These are phyloP conservation scores for Blastobotrys buckinghamii DNA, from an alignment of 1,139 yeast genomes.

Conservation along the genomic window DNA sequence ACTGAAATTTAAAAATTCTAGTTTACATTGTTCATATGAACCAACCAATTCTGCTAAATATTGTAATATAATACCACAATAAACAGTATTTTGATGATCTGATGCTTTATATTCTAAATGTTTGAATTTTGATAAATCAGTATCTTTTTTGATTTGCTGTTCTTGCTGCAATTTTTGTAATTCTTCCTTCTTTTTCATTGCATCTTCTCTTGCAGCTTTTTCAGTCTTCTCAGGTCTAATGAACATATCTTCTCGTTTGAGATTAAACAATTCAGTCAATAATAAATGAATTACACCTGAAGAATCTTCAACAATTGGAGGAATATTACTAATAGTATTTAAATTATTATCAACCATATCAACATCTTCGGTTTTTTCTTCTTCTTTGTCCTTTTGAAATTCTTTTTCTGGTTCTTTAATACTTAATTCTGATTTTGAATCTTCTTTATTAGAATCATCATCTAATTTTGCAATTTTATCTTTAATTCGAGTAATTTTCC, in stretches of 20 bases:
- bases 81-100: constrained; percentile 49
- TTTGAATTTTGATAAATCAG: neutral
- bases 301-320: constrained; percentile 29
- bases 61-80: constrained; percentile 64
- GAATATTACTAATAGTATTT: constrained; percentile 7
- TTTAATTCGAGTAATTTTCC: constrained; percentile 2
- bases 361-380: constrained; percentile 13
- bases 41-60: constrained; percentile 64
- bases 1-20: constrained; percentile 75
- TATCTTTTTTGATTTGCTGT: neutral
- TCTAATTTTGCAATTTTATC: neutral
- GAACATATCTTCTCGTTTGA: constrained; percentile 29
- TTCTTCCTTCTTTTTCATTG: constrained; percentile 14
- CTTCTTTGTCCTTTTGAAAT: constrained; percentile 10
- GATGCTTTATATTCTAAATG: constrained; percentile 22
- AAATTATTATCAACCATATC: constrained; percentile 1
- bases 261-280: constrained; percentile 56
- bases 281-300: constrained; percentile 61
- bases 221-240: constrained; percentile 22
- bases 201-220: constrained; percentile 19
- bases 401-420: constrained; percentile 3
- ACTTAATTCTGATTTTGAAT: neutral
- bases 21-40: constrained; percentile 74
- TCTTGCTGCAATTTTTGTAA: neutral
- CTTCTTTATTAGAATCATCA: neutral